Conservation (phyloP, 192 early-diverging fungal species). For the Linnemannia zychae region DNA sequence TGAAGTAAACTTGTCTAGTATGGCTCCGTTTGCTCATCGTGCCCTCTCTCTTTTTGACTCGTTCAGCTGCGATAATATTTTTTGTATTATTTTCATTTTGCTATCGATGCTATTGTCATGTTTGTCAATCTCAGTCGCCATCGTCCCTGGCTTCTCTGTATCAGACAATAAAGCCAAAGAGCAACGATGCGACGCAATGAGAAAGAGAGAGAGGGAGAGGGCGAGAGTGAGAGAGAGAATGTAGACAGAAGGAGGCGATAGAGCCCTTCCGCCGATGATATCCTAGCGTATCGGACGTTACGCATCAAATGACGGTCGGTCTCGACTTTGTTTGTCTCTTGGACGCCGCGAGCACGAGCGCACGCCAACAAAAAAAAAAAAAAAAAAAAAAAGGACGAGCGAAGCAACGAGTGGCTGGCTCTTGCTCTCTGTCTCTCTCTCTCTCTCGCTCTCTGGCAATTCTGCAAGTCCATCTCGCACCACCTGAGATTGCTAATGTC, state of each 20-base stretch:
- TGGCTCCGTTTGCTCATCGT: neutral
- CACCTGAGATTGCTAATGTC: constrained; percentile 10
- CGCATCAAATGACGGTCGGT: constrained; percentile 6
- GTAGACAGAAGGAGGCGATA: neutral
- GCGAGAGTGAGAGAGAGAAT: too few relatives aligned
- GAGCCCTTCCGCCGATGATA: neutral
- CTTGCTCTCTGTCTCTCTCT: neutral
- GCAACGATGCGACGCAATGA: neutral
- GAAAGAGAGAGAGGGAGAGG: neutral
- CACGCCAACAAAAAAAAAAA: neutral
- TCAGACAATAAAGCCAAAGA: neutral
- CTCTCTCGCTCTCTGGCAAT: neutral
- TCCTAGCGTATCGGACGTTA: constrained; percentile 9
- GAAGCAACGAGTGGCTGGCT: neutral
- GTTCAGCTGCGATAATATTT: neutral
- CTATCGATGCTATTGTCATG: neutral
- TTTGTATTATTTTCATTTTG: neutral
- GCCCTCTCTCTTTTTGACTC: neutral
- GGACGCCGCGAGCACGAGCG: constrained; percentile 7
- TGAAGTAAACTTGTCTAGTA: constrained; percentile 2
- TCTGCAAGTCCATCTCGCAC: constrained; percentile 9
- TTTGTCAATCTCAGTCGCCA: neutral
- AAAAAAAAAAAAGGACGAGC: neutral
- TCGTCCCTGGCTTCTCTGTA: neutral
- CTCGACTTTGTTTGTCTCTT: neutral